A percentile compares a stretch with the other conserved stretches of the same genome.
Conservation (phyloP, 2,329 filamentous ascomycete genomes). For the Macrophomina phaseolina region DNA sequence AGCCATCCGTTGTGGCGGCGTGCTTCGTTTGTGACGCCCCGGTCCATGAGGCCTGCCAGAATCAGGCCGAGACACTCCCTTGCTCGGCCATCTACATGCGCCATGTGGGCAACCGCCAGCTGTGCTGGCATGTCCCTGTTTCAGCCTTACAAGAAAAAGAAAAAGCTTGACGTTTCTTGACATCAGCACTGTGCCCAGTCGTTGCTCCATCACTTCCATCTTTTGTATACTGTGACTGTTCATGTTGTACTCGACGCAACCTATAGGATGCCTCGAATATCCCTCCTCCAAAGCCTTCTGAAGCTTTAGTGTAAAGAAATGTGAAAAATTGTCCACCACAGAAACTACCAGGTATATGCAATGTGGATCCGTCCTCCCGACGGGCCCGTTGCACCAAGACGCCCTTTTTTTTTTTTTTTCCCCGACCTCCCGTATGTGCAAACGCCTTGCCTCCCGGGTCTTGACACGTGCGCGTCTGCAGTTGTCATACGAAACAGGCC, state of each 20-base stretch:
- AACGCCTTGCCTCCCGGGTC: neutral
- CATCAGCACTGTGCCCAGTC: neutral
- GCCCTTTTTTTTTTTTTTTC: neutral
- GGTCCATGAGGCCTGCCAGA: neutral
- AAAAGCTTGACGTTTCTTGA: conserved; percentile 13
- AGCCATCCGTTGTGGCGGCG: conserved; percentile 6
- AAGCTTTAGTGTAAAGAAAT: neutral
- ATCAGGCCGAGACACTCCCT: neutral
- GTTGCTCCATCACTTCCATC: neutral
- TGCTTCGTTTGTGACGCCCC: conserved; percentile 12
- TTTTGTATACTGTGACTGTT: neutral
- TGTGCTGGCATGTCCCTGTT: neutral
- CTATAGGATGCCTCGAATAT: neutral
- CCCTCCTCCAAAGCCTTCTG: neutral
- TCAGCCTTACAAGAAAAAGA: conserved; percentile 7
- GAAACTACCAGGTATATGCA: conserved; percentile 21
- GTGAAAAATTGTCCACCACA: neutral
- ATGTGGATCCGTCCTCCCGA: neutral
- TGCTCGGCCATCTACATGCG: neutral
- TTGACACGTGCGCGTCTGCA: neutral
- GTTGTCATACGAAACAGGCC: neutral
- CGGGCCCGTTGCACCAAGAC: conserved; percentile 1
- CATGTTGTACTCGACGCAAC: neutral
- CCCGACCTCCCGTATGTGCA: neutral
- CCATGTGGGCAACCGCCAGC: neutral